These are phyloP conservation scores for Penicillium sp. DNA, from an alignment of 2,329 filamentous ascomycete genomes.

Conservation along the genomic window DNA sequence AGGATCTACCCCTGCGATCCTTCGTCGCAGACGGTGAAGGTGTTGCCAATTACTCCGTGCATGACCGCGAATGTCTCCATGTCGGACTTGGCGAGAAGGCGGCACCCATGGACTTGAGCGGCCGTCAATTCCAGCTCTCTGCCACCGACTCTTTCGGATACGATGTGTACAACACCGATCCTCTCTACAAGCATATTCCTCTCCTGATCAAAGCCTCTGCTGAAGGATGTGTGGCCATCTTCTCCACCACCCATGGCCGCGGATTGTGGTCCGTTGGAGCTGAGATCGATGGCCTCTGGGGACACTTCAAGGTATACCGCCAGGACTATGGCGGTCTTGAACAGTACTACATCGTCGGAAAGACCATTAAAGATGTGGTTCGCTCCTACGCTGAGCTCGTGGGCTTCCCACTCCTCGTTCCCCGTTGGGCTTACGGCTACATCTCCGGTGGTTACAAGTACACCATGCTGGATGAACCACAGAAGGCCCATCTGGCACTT, in stretches of 20 bases:
- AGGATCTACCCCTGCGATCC: constrained; percentile 65
- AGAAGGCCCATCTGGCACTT: constrained; percentile 55
- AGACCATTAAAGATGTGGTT: constrained; percentile 67
- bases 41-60: constrained; percentile 65
- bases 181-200: constrained; percentile 75
- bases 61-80: constrained; percentile 64
- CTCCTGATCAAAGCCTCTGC: constrained; percentile 69
- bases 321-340: constrained; percentile 73
- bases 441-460: constrained; percentile 68
- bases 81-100: constrained; percentile 72
- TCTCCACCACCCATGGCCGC: constrained; percentile 66
- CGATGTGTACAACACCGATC: constrained; percentile 69
- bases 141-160: constrained; percentile 75
- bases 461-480: constrained; percentile 58
- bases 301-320: constrained; percentile 71
- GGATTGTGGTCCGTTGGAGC: constrained; percentile 68
- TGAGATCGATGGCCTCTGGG: constrained; percentile 76
- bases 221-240: constrained; percentile 64
- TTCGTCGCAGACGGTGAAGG: constrained; percentile 65
- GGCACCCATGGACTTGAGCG: constrained; percentile 71
- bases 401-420: constrained; percentile 67
- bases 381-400: constrained; percentile 66
- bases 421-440: constrained; percentile 73
- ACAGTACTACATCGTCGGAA: constrained; percentile 68
- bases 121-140: constrained; percentile 65